Conservation (phyloP, 371 early-diverging fungal genomes). For the Rhizopus stolonifer region DNA sequence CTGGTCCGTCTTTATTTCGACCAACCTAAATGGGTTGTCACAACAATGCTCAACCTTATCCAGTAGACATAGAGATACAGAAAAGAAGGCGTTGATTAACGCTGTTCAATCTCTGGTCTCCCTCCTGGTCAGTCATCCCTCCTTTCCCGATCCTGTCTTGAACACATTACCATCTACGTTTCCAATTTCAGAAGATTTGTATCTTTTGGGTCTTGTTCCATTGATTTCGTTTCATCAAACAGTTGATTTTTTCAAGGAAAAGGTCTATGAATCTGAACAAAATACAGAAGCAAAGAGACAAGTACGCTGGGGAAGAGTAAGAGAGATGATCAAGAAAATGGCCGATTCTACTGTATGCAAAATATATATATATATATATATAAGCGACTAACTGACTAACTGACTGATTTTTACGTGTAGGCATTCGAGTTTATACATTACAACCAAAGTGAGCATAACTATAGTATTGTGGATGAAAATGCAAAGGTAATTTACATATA, state of each 20-base stretch:
- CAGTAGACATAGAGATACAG: conserved; percentile 20
- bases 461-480: conserved; percentile 57
- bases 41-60: conserved; percentile 34
- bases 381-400: not conserved
- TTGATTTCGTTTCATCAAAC: conserved; percentile 31
- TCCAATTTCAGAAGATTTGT: conserved; percentile 43
- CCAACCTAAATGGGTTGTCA: conserved; percentile 28
- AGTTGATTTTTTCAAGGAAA: conserved; percentile 47
- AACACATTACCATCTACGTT: conserved; percentile 38
- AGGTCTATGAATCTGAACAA: conserved; percentile 22
- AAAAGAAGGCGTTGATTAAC: conserved; percentile 26
- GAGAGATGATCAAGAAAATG: conserved; percentile 35
- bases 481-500: conserved; percentile 36
- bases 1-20: conserved; percentile 39
- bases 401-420: conserved; percentile 21
- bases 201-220: conserved; percentile 35
- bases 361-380: not conserved
- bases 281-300: conserved; percentile 34
- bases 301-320: conserved; percentile 48
- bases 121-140: conserved; percentile 31
- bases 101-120: conserved; percentile 39
- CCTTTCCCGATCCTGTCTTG: conserved; percentile 42
- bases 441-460: conserved; percentile 48
- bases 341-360: conserved; percentile 39
- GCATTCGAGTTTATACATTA: conserved; percentile 54